Percentiles rank a stretch among this genome's conserved stretches.
Conservation (phyloP, 176 grass and related monocot genomes). For the Hyparrhenia diplandra region DNA sequence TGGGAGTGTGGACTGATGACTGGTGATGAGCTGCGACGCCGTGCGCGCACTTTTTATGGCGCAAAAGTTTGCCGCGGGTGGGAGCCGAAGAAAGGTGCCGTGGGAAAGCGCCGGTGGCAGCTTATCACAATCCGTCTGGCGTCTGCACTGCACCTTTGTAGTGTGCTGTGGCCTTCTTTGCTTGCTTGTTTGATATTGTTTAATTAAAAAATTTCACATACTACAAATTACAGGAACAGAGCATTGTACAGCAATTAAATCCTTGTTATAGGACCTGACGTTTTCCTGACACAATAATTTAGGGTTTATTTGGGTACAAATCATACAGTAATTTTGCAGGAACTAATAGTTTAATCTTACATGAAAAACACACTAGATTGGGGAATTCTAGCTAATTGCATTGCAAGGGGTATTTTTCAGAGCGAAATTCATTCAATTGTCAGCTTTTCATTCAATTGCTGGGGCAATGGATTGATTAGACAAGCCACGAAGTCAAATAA, state of each 20-base stretch:
- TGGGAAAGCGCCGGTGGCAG: constrained; percentile 17
- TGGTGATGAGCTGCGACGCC: neutral
- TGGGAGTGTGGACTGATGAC: neutral
- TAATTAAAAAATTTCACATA: neutral
- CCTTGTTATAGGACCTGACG: neutral
- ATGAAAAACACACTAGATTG: too few species aligned
- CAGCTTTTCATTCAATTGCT: too few species aligned
- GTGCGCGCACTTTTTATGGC: constrained; percentile 42
- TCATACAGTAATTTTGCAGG: too few species aligned
- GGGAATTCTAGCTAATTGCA: too few species aligned
- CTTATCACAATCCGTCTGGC: neutral
- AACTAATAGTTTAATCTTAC: too few species aligned
- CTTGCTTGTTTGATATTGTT: neutral
- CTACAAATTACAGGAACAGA: neutral
- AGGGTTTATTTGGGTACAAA: too few species aligned
- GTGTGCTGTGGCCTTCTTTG: neutral
- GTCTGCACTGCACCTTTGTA: neutral
- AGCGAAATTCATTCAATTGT: too few species aligned
- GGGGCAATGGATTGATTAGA: neutral
- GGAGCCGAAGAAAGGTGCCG: constrained; percentile 19
- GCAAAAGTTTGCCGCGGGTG: constrained; percentile 31
- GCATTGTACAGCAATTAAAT: neutral
- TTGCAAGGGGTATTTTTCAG: too few species aligned
- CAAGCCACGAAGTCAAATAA: constrained; percentile 14
- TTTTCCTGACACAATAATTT: too few species aligned